These are phyloP conservation scores for Wallacemonas collosoma DNA, from an alignment of 208 protist species.

Conservation along the genomic window DNA sequence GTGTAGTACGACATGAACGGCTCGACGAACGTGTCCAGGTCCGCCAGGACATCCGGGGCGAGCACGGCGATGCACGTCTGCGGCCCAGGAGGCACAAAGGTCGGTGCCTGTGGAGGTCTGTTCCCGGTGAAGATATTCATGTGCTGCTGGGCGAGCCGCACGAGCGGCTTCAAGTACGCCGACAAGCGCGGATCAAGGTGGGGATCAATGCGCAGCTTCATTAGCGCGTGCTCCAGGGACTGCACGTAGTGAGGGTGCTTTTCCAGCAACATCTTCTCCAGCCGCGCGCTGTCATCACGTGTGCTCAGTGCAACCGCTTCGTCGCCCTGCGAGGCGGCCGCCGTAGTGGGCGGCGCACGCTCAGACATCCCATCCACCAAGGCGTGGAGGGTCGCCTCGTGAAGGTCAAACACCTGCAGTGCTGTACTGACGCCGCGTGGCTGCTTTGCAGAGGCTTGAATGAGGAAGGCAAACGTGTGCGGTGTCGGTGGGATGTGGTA, in stretches of 20 bases:
- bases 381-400: constrained; percentile 52
- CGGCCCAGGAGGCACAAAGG: constrained; percentile 44
- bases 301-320: constrained; percentile 31
- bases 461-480: constrained; percentile 76
- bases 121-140: constrained; percentile 72
- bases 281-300: constrained; percentile 24
- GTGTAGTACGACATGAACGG: constrained; percentile 83
- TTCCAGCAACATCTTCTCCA: constrained; percentile 57
- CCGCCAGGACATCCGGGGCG: constrained; percentile 74
- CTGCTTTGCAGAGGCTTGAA: constrained; percentile 31
- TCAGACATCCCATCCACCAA: constrained; percentile 27
- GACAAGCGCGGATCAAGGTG: constrained; percentile 48
- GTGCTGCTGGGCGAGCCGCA: constrained; percentile 71
- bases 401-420: constrained; percentile 77
- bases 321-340: not conserved
- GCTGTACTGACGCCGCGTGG: constrained; percentile 44
- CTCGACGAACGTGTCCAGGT: constrained; percentile 72
- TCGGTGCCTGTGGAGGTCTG: constrained; percentile 75
- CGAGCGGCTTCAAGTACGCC: constrained; percentile 61
- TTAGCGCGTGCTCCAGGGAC: constrained; percentile 53
- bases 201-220: constrained; percentile 70
- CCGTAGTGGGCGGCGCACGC: not conserved
- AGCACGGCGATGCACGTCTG: constrained; percentile 65
- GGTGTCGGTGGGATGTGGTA: constrained; percentile 74
- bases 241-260: constrained; percentile 66